Evolutionary conservation across 208 protist genomes (phyloP).

Genomic region (Trypanosoma cruzi): DNA sequence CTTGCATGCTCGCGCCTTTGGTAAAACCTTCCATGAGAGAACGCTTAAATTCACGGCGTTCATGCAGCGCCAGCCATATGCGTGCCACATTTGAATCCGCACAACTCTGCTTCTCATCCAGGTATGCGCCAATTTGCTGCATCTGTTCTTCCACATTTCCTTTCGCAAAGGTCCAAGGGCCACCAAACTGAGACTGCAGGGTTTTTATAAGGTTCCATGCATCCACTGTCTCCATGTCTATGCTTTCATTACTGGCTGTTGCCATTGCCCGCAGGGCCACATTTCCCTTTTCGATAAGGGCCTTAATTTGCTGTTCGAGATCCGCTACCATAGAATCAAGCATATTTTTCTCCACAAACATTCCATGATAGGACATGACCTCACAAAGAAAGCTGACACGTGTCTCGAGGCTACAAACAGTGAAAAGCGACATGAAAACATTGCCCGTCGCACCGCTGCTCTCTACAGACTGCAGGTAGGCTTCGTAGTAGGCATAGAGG

Average conservation of each 20-base stretch:
- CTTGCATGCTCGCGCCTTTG: constrained; percentile 16
- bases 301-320: constrained; percentile 41
- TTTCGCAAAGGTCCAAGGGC: not conserved
- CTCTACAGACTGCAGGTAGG: constrained; percentile 6
- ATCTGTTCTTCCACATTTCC: constrained; percentile 5
- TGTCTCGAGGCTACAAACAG: constrained; percentile 47
- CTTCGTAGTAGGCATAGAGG: constrained; percentile 23
- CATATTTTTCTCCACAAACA: constrained; percentile 48
- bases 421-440: constrained; percentile 14
- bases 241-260: not conserved
- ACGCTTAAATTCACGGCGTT: constrained; percentile 36
- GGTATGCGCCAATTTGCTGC: not conserved
- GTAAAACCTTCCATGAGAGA: constrained; percentile 32
- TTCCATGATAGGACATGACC: constrained; percentile 75
- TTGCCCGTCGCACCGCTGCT: constrained; percentile 2
- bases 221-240: constrained; percentile 13
- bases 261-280: not conserved
- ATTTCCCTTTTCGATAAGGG: constrained; percentile 28
- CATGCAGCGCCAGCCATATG: constrained; percentile 48
- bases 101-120: not conserved
- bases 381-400: constrained; percentile 64
- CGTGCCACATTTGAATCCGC: constrained; percentile 24
- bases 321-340: constrained; percentile 42
- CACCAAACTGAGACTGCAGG: not conserved
- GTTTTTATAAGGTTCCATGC: constrained; percentile 3